Base-by-base conservation (phyloP, 2,329 filamentous ascomycete species). In the Penicillium sclerotiorum region DNA sequence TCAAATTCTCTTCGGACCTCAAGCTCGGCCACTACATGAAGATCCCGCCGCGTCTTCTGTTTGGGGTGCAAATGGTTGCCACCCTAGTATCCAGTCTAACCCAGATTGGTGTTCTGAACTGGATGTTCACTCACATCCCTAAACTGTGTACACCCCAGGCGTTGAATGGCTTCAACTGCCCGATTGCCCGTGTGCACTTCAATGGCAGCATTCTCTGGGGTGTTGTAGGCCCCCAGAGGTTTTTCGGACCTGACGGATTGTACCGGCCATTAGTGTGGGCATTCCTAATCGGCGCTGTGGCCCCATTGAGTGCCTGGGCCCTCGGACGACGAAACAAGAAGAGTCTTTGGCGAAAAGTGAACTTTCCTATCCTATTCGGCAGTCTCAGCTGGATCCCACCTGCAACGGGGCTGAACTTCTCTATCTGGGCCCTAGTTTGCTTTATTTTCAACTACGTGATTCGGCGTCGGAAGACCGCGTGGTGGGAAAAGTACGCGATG, bases 401-500 rank as follows among this genome's bases (percentile, higher is more conserved):
- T 0, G 90, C 90, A 2, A 80, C 87, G 0, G 90, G 90, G 0
- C 84, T 95, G 56, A 95, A 95, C 69, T 95, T 94, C 66, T 89
- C 85, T 1, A 87, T 93, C 36, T 95, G 90, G 89, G 88, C 86
- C 0, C 73, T 94, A 7, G 88, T 95, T 12, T 94, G 89, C 73
- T 95, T 87, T 68, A 60, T 90, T 23, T 95, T 95, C 76, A 94
- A 95, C 69, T 86, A 86, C 65, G 71, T 87, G 52, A 81, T 95
- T 61, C 84, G 85, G 65, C 82, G 82, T 28, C 78, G 86, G 18
- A 86, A 83, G 21, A 77, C 77, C n/a, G 85, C 83, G 1, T 95
- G 90, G 90, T 95, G 90, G 90, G 84, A 84, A 40, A 94, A 95
- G 71, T 95, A 95, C 69, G 93, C 89, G 33, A 94, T 95, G 89